A percentile compares a stretch with the other conserved stretches of the same genome.
These are phyloP conservation scores for Pseudogymnoascus sp. DNA, from an alignment of 2,329 filamentous ascomycete genomes.

Conservation along the genomic window DNA sequence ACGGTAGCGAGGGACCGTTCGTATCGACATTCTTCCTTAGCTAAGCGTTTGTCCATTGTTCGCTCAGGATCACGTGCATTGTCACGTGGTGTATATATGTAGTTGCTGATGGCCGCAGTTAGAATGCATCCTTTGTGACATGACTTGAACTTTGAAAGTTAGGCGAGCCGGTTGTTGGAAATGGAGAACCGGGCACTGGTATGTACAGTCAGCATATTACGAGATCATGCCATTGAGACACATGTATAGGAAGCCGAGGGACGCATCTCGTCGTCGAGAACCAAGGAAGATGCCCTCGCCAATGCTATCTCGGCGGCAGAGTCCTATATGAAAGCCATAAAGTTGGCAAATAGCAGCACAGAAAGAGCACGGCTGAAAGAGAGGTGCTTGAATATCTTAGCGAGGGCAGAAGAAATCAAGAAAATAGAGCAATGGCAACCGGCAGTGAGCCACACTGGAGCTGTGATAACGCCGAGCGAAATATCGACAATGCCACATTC, in stretches of 20 bases:
- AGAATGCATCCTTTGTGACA: constrained; percentile 1
- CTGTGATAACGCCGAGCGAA: constrained; percentile 15
- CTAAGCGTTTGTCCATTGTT: constrained; percentile 3
- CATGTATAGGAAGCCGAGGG: constrained; percentile 43
- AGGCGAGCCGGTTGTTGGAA: background rate
- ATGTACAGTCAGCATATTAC: background rate
- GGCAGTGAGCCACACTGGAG: constrained; percentile 5
- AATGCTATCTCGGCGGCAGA: constrained; percentile 73
- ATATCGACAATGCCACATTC: constrained; percentile 32
- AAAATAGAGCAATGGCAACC: constrained; percentile 19
- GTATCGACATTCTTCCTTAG: constrained; percentile 6
- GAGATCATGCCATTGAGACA: background rate
- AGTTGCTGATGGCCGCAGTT: background rate
- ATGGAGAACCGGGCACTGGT: constrained; percentile 2
- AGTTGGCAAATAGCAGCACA: constrained; percentile 47
- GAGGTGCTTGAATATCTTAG: constrained; percentile 63
- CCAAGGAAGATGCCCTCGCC: constrained; percentile 58
- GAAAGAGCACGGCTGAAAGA: constrained; percentile 60
- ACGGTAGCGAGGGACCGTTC: constrained; percentile 2
- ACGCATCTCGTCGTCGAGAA: constrained; percentile 40
- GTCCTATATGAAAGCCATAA: constrained; percentile 69
- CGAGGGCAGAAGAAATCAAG: constrained; percentile 70
- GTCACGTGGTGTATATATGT: background rate
- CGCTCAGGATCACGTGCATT: background rate
- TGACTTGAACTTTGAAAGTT: background rate